Percentiles rank a stretch among this genome's conserved stretches.
Conservation (phyloP, 176 grass and related monocot species). For the Avena atlantica region DNA sequence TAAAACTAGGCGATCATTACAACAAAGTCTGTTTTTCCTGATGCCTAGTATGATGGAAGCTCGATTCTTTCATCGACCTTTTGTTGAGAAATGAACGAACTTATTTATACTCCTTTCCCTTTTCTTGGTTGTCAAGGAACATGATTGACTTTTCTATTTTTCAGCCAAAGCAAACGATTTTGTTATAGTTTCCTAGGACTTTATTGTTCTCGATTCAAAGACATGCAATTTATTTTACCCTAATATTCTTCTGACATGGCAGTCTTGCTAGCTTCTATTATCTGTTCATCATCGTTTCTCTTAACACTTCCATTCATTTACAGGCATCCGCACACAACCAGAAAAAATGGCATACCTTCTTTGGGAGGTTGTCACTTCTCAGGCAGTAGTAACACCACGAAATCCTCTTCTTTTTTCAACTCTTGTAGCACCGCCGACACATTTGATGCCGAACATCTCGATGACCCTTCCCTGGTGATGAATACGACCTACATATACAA, state of each 20-base stretch:
- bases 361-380: conserved; percentile 12
- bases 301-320: background rate
- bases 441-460: conserved; percentile 34
- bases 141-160: background rate
- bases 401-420: conserved; percentile 30
- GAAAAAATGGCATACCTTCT: background rate
- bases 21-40: no score
- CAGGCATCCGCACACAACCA: conserved; percentile 1
- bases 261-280: background rate
- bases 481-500: conserved; percentile 7
- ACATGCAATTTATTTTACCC: background rate
- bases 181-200: background rate
- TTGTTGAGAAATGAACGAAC: background rate
- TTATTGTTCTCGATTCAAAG: background rate
- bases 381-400: conserved; percentile 1
- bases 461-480: conserved; percentile 36
- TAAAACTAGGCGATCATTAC: no score
- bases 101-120: background rate
- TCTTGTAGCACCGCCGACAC: background rate
- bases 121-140: background rate
- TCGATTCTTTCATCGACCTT: background rate
- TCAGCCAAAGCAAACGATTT: background rate
- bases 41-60: no score
- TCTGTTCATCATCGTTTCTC: background rate
- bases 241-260: background rate